These are phyloP conservation scores for Backusella psychrophila DNA, from an alignment of 192 early-diverging fungal species.

Conservation along the genomic window DNA sequence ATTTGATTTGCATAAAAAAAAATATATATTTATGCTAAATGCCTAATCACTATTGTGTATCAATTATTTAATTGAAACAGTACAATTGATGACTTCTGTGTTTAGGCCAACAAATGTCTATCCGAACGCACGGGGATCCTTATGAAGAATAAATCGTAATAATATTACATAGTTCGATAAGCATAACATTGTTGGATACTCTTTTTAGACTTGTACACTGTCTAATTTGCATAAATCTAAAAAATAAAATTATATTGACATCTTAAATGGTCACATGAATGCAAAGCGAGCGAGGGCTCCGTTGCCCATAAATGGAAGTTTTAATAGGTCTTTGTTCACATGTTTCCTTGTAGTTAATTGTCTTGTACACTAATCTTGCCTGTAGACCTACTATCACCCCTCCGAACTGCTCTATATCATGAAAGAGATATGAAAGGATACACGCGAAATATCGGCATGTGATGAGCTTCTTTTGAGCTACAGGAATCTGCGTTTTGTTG, in stretches of 20 bases:
- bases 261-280: background rate
- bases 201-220: background rate
- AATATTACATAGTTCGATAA: background rate
- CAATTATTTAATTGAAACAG: background rate
- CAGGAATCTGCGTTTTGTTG: background rate
- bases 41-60: background rate
- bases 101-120: background rate
- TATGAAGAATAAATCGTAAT: background rate
- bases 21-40: background rate
- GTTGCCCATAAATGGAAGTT: slow-evolving; percentile 2
- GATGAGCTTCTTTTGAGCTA: background rate
- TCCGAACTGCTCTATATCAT: background rate
- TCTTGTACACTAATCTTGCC: background rate
- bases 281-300: background rate
- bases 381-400: background rate
- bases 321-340: background rate
- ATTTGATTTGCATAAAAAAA: background rate
- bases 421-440: background rate
- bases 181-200: background rate
- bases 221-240: background rate
- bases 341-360: background rate
- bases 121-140: background rate
- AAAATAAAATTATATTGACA: background rate
- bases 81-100: background rate
- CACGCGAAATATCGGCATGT: background rate